Base-by-base conservation (phyloP, 164 flowering plant species). In the Dillenia suffruticosa region DNA sequence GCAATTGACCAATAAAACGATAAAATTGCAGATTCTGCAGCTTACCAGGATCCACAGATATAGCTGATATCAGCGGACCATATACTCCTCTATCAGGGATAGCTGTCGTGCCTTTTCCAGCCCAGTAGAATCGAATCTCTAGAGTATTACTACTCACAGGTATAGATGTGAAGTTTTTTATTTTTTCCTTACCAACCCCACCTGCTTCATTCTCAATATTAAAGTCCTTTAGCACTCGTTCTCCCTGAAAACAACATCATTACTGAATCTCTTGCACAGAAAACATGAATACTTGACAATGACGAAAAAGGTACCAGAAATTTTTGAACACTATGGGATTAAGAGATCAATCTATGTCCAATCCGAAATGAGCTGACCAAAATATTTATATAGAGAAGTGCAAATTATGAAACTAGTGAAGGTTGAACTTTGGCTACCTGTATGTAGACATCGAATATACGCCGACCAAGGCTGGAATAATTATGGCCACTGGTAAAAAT, bases 381-480 rank as follows among this genome's bases (percentile, higher is more conserved):
- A 45, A 14, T 4, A 32, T 32, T 32, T 32, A 32, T 32, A 32
- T 32, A 32, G 40, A 32, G 40, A 32, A 32, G 40, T 32, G 40
- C 40, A 32, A 32, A 32, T 32, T 5, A 6, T 32, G 40, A 26
- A 12, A 19, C 11, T 46, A 10, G 54, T 59, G 9, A 51, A 10
- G 22, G 11, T 22, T 9, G 19, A 47, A 9, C 9, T 44, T 48
- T 1, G 32, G 8, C 10, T 46, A 86, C 95, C 86, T 88, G 95
- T 70, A 88, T 74, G 61, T 75, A 81, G 22, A 84, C 69, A 65
- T 88, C 87, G 67, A 82, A 86, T 26, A 86, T 46, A 22, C 95
- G 88, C 67, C 80, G 78, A 8, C 92, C 95, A 15, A 88, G 75
- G 70, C 88, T 84, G 53, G 50, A 61, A 65, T 65, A 84, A n/a